phyloP scores from a whole-genome alignment of 441 rosid genomes.

The Breynia disticha region DNA sequence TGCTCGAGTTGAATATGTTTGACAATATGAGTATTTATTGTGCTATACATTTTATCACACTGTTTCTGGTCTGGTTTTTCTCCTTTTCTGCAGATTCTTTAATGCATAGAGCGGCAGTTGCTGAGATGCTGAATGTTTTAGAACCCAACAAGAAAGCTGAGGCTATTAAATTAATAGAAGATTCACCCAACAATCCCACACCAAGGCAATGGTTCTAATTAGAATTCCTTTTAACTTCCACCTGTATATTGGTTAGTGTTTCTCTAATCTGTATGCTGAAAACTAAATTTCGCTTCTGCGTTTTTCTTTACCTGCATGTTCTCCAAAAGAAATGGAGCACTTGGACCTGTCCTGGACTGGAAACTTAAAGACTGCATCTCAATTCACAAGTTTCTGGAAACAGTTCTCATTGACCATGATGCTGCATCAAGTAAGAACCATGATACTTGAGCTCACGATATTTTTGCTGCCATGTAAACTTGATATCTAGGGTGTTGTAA shows the following conservation, averaged over 20 bases:
- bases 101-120: slow-evolving; percentile 95
- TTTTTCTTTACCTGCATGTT: neutral
- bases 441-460: no score
- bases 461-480: no score
- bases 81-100: slow-evolving; percentile 55
- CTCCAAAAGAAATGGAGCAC: slow-evolving; percentile 46
- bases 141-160: slow-evolving; percentile 66
- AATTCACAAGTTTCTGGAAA: slow-evolving; percentile 59
- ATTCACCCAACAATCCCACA: slow-evolving; percentile 48
- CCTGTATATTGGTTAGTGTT: neutral
- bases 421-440: slow-evolving; percentile 70
- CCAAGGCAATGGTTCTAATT: slow-evolving; percentile 35
- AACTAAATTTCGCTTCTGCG: slow-evolving; percentile 2
- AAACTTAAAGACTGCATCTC: slow-evolving; percentile 80
- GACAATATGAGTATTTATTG: neutral
- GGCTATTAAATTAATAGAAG: slow-evolving; percentile 81
- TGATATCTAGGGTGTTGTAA: neutral
- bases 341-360: slow-evolving; percentile 63
- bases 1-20: neutral
- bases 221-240: slow-evolving; percentile 5
- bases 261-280: neutral
- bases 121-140: slow-evolving; percentile 73
- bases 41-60: neutral
- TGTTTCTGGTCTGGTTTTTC: neutral
- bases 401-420: slow-evolving; percentile 50